phyloP scores from a whole-genome alignment of 495 filamentous ascomycete species.

The Niebla homalea region DNA sequence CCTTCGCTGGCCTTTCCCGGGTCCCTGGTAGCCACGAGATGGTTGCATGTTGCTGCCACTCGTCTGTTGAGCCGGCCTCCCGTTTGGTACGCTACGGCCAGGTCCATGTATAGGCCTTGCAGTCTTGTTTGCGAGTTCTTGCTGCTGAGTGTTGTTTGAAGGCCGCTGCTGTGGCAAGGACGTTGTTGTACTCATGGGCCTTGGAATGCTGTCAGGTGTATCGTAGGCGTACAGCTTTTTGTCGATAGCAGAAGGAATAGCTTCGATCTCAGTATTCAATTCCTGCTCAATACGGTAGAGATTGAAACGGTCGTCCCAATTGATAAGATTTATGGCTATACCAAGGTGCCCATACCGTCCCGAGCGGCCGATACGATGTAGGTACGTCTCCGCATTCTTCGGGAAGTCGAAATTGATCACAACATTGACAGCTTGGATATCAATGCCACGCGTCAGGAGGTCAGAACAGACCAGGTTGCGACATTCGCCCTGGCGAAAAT shows the following conservation, averaged over 20 bases:
- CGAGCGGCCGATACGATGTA: conserved; percentile 95
- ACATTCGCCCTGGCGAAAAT: conserved; percentile 95
- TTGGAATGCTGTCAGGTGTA: conserved; percentile 83
- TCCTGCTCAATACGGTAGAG: conserved; percentile 98
- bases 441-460: conserved; percentile 93
- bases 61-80: too few relatives aligned
- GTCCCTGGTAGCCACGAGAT: too few relatives aligned
- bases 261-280: conserved; percentile 89
- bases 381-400: conserved; percentile 98
- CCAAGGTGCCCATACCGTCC: conserved; percentile 95
- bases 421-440: conserved; percentile 98
- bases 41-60: too few relatives aligned
- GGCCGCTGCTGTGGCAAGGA: too few relatives aligned
- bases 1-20: too few relatives aligned
- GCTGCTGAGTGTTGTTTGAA: too few relatives aligned
- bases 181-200: conserved; percentile 42
- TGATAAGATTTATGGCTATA: conserved; percentile 97
- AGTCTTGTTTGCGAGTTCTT: too few relatives aligned
- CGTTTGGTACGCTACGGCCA: too few relatives aligned
- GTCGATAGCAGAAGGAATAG: conserved; percentile 87
- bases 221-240: conserved; percentile 98
- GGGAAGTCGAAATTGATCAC: conserved; percentile 99
- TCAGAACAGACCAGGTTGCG: conserved; percentile 98
- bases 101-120: too few relatives aligned
- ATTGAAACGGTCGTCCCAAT: conserved; percentile 98